Evolutionary conservation across 805 yeast genomes (phyloP).

Genomic region (Millerago galiae): DNA sequence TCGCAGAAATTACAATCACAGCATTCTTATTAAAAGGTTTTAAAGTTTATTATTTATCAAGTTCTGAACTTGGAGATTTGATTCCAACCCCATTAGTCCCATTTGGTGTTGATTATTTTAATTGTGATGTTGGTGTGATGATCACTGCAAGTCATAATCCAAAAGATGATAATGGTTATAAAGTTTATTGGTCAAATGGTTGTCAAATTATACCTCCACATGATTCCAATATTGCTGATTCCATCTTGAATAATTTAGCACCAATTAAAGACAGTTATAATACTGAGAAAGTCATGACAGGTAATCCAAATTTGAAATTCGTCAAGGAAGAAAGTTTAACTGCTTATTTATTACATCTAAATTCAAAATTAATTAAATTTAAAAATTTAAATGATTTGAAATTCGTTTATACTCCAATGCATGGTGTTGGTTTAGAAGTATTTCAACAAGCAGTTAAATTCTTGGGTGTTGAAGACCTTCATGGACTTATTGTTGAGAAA

Average conservation of each 20-base stretch:
- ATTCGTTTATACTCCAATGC: slow-evolving; percentile 90
- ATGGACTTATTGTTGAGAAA: slow-evolving; percentile 38
- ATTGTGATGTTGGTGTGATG: slow-evolving; percentile 83
- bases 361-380: slow-evolving; percentile 27
- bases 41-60: slow-evolving; percentile 57
- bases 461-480: slow-evolving; percentile 30
- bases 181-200: slow-evolving; percentile 89
- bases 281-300: slow-evolving; percentile 30
- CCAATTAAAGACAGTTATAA: slow-evolving; percentile 57
- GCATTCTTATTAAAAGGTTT: slow-evolving; percentile 67
- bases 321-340: slow-evolving; percentile 37
- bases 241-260: slow-evolving; percentile 51
- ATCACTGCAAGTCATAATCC: slow-evolving; percentile 89
- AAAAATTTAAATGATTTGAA: slow-evolving; percentile 27
- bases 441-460: slow-evolving; percentile 36
- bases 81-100: slow-evolving; percentile 93
- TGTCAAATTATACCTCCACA: slow-evolving; percentile 95
- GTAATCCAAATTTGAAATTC: slow-evolving; percentile 26
- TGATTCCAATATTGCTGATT: slow-evolving; percentile 62
- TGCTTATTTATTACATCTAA: slow-evolving; percentile 33
- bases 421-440: slow-evolving; percentile 81
- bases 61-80: slow-evolving; percentile 22
- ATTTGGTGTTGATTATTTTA: slow-evolving; percentile 58
- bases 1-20: slow-evolving; percentile 73
- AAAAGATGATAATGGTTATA: slow-evolving; percentile 84